phyloP scores from a whole-genome alignment of 2,329 filamentous ascomycete species.

The Aspergillus udagawae region DNA sequence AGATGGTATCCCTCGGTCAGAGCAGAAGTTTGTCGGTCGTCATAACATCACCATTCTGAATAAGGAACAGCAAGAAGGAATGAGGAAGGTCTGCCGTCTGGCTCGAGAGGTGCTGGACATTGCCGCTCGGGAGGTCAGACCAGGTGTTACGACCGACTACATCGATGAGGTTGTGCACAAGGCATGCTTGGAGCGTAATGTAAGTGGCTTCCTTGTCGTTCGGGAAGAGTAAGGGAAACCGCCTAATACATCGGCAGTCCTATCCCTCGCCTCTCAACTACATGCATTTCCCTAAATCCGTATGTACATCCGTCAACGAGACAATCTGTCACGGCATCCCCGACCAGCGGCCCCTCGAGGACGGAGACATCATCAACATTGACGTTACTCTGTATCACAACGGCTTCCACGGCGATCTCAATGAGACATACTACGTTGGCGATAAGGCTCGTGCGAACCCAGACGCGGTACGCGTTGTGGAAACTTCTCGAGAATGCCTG shows the following conservation, averaged over 20 bases:
- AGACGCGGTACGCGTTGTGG: slow-evolving; percentile 84
- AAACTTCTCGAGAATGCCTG: slow-evolving; percentile 82
- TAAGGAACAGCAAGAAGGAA: slow-evolving; percentile 74
- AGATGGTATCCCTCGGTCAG: slow-evolving; percentile 69
- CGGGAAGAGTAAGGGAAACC: not conserved
- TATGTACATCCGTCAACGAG: slow-evolving; percentile 94
- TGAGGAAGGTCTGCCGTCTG: slow-evolving; percentile 87
- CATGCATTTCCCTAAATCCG: slow-evolving; percentile 93
- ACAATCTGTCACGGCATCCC: slow-evolving; percentile 98
- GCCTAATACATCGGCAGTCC: slow-evolving; percentile 54
- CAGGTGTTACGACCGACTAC: slow-evolving; percentile 93
- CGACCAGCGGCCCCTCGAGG: slow-evolving; percentile 77
- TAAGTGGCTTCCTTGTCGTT: slow-evolving; percentile 46
- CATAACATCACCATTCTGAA: slow-evolving; percentile 82
- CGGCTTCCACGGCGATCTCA: slow-evolving; percentile 93
- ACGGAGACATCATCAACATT: slow-evolving; percentile 96
- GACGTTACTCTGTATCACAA: slow-evolving; percentile 92
- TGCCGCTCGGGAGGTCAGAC: slow-evolving; percentile 74
- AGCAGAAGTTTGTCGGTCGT: slow-evolving; percentile 62
- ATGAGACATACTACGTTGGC: slow-evolving; percentile 98
- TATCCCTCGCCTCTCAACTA: slow-evolving; percentile 96
- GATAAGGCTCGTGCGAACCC: slow-evolving; percentile 79
- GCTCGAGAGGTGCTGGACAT: slow-evolving; percentile 91
- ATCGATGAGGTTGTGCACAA: slow-evolving; percentile 95
- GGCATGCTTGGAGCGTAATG: slow-evolving; percentile 86